Percentiles rank a stretch among this genome's conserved stretches.
phyloP scores from a whole-genome alignment of 495 filamentous ascomycete species.

The Jackrogersella minutella region DNA sequence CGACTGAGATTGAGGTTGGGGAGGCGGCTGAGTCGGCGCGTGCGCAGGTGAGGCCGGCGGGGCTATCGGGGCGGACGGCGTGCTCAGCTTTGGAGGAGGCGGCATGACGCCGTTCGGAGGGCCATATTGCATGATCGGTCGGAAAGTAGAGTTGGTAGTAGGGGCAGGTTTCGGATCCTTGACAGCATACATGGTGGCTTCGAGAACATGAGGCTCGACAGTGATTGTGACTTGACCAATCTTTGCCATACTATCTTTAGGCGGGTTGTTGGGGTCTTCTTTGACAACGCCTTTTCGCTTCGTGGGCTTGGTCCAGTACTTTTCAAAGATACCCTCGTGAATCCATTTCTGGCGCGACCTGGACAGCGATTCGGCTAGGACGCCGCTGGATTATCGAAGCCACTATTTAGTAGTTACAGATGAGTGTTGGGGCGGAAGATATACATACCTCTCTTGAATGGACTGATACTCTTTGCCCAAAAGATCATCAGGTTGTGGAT shows the following conservation, averaged over 20 bases:
- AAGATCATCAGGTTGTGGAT: constrained; percentile 71
- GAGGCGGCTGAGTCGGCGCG: constrained; percentile 15
- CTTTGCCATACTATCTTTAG: constrained; percentile 86
- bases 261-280: constrained; percentile 76
- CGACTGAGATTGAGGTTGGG: constrained; percentile 25
- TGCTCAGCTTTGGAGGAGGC: constrained; percentile 59
- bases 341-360: constrained; percentile 91
- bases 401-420: background rate
- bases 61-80: constrained; percentile 45
- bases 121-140: constrained; percentile 76
- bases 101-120: constrained; percentile 67
- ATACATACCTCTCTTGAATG: constrained; percentile 77
- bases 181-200: constrained; percentile 83
- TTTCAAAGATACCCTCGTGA: constrained; percentile 85
- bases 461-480: constrained; percentile 77
- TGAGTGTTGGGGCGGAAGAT: background rate
- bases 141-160: constrained; percentile 49
- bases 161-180: constrained; percentile 69
- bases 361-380: constrained; percentile 81
- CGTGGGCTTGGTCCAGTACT: constrained; percentile 90
- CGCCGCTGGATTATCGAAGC: constrained; percentile 65
- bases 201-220: constrained; percentile 90
- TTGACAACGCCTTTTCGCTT: constrained; percentile 78
- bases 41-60: constrained; percentile 21
- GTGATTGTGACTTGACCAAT: constrained; percentile 82